phyloP scores from a whole-genome alignment of 2,329 filamentous ascomycete species.

The Diaporthe eres region DNA sequence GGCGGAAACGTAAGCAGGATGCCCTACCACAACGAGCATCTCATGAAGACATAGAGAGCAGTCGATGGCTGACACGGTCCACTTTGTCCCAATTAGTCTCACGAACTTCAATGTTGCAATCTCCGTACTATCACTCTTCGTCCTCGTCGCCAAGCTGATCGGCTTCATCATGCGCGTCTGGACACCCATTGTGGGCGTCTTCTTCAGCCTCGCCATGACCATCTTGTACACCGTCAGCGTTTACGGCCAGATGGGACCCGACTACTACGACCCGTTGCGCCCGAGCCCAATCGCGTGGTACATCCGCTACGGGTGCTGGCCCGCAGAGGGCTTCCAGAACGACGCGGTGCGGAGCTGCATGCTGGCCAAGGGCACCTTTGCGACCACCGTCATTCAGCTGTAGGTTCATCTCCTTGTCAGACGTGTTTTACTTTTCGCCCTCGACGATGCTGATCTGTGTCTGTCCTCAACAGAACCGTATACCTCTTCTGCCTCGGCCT shows the following conservation, averaged over 20 bases:
- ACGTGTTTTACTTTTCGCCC: no score
- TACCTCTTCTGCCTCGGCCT: slow-evolving; percentile 73
- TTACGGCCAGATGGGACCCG: slow-evolving; percentile 80
- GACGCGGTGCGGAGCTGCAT: slow-evolving; percentile 71
- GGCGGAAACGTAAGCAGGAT: slow-evolving; percentile 76
- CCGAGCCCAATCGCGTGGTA: slow-evolving; percentile 80
- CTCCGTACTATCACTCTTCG: slow-evolving; percentile 81
- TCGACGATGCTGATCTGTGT: slow-evolving; percentile 11
- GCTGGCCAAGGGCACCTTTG: slow-evolving; percentile 78
- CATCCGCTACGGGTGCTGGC: slow-evolving; percentile 76
- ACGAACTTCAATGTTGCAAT: slow-evolving; percentile 84
- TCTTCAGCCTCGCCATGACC: slow-evolving; percentile 70
- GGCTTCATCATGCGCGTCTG: slow-evolving; percentile 80
- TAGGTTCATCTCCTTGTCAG: slow-evolving; percentile 58
- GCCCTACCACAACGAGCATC: not conserved
- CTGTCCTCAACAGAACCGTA: slow-evolving; percentile 60
- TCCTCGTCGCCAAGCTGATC: slow-evolving; percentile 79
- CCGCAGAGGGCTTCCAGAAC: slow-evolving; percentile 64
- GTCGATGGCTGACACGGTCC: slow-evolving; percentile 41
- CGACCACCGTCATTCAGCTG: slow-evolving; percentile 76
- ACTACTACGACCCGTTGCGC: slow-evolving; percentile 76
- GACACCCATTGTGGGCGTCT: slow-evolving; percentile 74
- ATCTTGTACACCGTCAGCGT: slow-evolving; percentile 76
- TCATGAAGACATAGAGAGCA: slow-evolving; percentile 24
- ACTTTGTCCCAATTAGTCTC: slow-evolving; percentile 63